Base-by-base conservation (phyloP, 208 protist species). In the Acanthamoeba pearcei region DNA sequence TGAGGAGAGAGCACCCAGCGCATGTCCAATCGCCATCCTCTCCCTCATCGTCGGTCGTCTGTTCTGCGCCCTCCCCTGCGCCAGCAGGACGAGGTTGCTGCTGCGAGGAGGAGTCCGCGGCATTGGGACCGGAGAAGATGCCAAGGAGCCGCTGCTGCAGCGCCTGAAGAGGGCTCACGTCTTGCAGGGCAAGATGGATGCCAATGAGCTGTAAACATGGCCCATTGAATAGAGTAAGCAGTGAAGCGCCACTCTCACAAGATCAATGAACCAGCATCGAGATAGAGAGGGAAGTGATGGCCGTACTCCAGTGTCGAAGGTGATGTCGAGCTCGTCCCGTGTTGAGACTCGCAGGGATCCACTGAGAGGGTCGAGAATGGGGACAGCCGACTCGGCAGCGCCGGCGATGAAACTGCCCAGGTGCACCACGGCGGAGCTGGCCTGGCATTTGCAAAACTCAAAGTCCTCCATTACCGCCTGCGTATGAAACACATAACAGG, bases 341-440 rank as follows among this genome's bases (percentile, higher is more conserved):
- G 72, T 80, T 27, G 72, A 80, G 29, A 80, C 72, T 46, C 42
- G 15, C 35, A 80, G 9, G 24, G 72, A 80, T 27, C 72, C 72
- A 19, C 72, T 80, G 35, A 80, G 72, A 17, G 72, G 72, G 6
- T 80, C 72, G 72, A 80, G 72, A 29, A 80, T 35, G 72, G 72
- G 27, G 9, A 80, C 72, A 5, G 72, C 10, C 22, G 29, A 49
- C 19, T 35, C 35, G 72, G 72, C 29, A 13, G 72, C 35, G 17
- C 17, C 29, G 13, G 42, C 72, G 29, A 49, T 46, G 42, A 46
- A 35, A 29, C 12, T 46, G 42, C 72, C 72, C 17, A 46, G 35
- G 42, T 35, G 72, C 42, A 22, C 29, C 8, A 80, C 32, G 12
- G 32, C 72, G 17, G 27, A 35, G 12, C 12, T 24, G 35, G 72